Percentiles rank a stretch among this genome's conserved stretches.
Conservation (phyloP, 345 rosid genomes). For the Rhodomyrtus tomentosa region DNA sequence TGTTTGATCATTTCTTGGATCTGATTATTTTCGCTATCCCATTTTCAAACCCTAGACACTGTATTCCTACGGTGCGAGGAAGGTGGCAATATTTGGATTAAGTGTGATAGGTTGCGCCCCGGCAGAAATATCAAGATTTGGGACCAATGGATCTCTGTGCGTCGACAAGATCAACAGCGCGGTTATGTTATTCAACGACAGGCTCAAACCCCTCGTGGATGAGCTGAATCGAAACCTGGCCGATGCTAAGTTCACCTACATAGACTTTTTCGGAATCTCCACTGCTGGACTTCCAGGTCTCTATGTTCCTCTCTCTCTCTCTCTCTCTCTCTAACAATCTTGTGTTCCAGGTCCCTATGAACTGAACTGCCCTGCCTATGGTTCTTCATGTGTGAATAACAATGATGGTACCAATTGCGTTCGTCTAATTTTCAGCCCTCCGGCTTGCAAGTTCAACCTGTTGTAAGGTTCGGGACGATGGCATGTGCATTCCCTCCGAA, state of each 20-base stretch:
- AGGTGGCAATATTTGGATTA: conserved; percentile 19
- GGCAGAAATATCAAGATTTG: not conserved
- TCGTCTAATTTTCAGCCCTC: not conserved
- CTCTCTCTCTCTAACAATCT: not conserved
- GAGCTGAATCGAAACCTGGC: conserved; percentile 2
- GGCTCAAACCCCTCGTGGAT: conserved; percentile 8
- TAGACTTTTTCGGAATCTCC: not conserved
- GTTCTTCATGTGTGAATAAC: not conserved
- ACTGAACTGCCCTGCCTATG: not conserved
- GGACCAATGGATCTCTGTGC: conserved; percentile 8
- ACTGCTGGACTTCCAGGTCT: not conserved
- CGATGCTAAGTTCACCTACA: conserved; percentile 16
- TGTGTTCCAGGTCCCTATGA: too few relatives aligned
- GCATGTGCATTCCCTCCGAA: conserved; percentile 5
- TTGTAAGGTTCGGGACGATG: not conserved
- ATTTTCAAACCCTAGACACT: conserved; percentile 2
- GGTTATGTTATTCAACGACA: conserved; percentile 5
- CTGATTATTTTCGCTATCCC: not conserved
- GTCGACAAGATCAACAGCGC: conserved; percentile 6
- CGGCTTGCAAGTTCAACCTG: not conserved
- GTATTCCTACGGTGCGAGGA: conserved; percentile 21
- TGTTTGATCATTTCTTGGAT: not conserved
- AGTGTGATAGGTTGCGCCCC: conserved; percentile 21
- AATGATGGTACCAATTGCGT: not conserved
- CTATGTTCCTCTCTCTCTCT: not conserved